Evolutionary conservation across 495 filamentous ascomycete species (phyloP), one percentile per base, ranked within the genome.

Genomic region (Rhypophila decipiens): DNA sequence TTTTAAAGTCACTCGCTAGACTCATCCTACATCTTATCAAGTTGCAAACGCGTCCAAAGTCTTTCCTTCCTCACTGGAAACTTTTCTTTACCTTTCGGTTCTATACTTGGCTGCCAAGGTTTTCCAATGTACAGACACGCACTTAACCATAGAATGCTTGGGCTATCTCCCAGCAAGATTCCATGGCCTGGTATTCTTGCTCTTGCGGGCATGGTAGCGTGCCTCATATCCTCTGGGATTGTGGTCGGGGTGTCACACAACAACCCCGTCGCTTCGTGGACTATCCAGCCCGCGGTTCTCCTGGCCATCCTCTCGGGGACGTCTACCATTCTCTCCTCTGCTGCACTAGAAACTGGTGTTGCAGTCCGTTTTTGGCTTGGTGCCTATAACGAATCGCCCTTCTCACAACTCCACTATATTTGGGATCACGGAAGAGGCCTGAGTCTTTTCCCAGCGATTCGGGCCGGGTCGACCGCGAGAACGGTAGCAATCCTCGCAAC

Each of bases 381-480:
- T 24, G 51, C 46, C n/a, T n/a, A 22, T 31, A 39, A 10, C 22
- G 36, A 4, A 46, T 45, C 22, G 36, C 24, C 18, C 36, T 23
- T n/a, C 46, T 49, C 23, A 44, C 51, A 53, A 34, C 42, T 53
- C 11, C 51, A 53, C 42, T 49, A 53, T 36, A 53, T 53, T 27
- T 53, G 51, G 51, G 46, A 53, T n/a, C 51, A 49, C 21, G 51
- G 46, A 9, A 45, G 46, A 1, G 46, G 39, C 22, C 24, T 53
- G 40, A 31, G 42, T 29, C 42, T 53, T 17, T 15, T 44, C 33
- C 34, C 34, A 34, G 45, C 51, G 10, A 12, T 53, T 21, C 46
- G 46, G 12, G 40, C 51, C 46, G 51, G 51, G 9, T 42, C 51
- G 5, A 24, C 33, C 11, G 51, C 51, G 2, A 15, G 51, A 7